Base-by-base conservation (phyloP, 176 grass and related monocot species). In the Lolium rigidum region DNA sequence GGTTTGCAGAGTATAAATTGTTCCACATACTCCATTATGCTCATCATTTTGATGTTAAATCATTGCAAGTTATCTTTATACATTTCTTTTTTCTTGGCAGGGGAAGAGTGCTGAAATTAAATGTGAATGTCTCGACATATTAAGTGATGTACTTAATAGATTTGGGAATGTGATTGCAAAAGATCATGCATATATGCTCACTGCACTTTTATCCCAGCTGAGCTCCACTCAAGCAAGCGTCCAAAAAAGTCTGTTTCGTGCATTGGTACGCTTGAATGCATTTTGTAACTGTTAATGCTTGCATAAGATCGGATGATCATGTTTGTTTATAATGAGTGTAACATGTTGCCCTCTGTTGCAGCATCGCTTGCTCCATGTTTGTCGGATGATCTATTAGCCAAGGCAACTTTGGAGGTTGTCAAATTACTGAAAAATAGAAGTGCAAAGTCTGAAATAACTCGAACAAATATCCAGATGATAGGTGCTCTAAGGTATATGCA, bases 381-480 rank as follows among this genome's bases (percentile, higher is more conserved):
- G 77, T 94, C 94, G 43, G 97, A 99, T 80, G 94, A 99, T 92
- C 81, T 95, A 74, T 86, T 99, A 86, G 90, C 97, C 18, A 99
- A 94, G 79, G 94, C 92, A 10, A 96, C 94, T 81, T 87, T 41
- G 37, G 90, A 99, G 78, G 92, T 96, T 41, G 88, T 99, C 51
- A 77, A 81, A 13, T 87, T 96, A 77, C 93, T 96, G 48, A 94
- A 94, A 87, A 96, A 88, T 67, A 96, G 83, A 85, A 84, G 74
- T 49, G 81, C 75, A 56, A 99, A 94, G 58, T 90, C 94, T 73
- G 97, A 99, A 68, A 94, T 99, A 76, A 88, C 88, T 18, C 88
- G 97, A 77, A 96, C 97, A 82, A 99, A 96, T 84, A 99, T 99
- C 80, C 97, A 94, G 82, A 96, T 99, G 97, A 99, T 99, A 84